Evolutionary conservation across 306 rosid genomes (phyloP).

Genomic region (Senna siamea): DNA sequence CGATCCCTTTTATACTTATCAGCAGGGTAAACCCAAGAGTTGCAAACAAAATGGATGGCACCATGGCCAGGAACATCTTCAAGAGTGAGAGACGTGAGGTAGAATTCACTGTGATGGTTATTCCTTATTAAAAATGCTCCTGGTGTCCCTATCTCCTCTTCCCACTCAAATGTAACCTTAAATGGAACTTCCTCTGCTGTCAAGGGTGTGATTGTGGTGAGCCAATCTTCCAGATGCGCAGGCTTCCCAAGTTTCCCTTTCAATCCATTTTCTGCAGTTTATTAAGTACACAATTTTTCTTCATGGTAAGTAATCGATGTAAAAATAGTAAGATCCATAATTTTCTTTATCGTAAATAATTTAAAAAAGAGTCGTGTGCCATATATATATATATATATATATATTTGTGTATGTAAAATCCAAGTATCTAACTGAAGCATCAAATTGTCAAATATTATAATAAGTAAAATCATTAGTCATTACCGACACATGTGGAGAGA

Average conservation of each 20-base stretch:
- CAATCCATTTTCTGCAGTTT: conserved; percentile 47
- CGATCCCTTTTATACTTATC: conserved; percentile 60
- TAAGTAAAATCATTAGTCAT: neutral
- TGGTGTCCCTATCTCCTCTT: conserved; percentile 58
- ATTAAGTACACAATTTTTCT: neutral
- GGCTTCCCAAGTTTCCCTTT: conserved; percentile 66
- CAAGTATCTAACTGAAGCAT: neutral
- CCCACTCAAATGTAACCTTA: conserved; percentile 65
- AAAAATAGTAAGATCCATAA: neutral
- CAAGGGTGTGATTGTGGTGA: conserved; percentile 51
- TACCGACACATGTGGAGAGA: neutral
- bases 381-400: too few species aligned
- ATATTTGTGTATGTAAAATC: too few species aligned
- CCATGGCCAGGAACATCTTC: conserved; percentile 73
- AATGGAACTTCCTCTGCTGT: conserved; percentile 56
- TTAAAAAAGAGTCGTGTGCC: too few species aligned
- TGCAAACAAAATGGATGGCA: conserved; percentile 69
- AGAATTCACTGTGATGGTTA: conserved; percentile 72
- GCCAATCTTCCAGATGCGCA: conserved; percentile 70
- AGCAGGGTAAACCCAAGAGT: conserved; percentile 86
- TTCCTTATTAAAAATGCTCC: conserved; percentile 80
- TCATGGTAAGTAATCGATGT: neutral
- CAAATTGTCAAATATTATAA: neutral
- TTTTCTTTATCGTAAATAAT: too few species aligned
- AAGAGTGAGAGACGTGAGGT: conserved; percentile 63